These are phyloP conservation scores for Sclerotinia minor DNA, from an alignment of 2,329 filamentous ascomycete genomes.

Conservation along the genomic window DNA sequence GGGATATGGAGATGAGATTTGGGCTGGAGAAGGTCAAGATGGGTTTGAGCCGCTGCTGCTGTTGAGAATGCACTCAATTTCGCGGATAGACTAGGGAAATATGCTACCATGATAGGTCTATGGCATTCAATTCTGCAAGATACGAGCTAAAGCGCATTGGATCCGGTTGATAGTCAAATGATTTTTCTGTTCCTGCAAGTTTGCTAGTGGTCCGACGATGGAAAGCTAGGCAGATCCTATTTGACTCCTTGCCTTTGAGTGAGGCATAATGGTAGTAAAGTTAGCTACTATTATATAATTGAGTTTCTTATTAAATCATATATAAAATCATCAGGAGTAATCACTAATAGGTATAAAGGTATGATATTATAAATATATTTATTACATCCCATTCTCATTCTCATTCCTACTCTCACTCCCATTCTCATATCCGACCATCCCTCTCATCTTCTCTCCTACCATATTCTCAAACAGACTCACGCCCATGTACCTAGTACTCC, in stretches of 20 bases:
- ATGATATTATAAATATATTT: background rate
- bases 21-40: background rate
- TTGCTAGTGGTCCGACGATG: background rate
- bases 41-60: background rate
- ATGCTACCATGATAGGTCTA: background rate
- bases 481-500: background rate
- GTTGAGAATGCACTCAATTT: background rate
- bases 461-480: background rate
- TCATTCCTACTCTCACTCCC: background rate
- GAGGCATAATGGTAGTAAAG: background rate
- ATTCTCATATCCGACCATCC: background rate
- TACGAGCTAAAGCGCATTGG: too few species aligned
- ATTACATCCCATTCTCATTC: background rate
- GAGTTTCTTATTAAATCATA: too few species aligned
- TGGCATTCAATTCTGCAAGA: background rate
- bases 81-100: too few species aligned
- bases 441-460: background rate
- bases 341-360: too few species aligned
- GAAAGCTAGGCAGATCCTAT: background rate
- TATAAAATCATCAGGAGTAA: too few species aligned
- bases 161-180: background rate
- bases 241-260: background rate
- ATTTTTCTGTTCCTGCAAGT: background rate
- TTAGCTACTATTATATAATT: too few species aligned
- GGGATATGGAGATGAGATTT: background rate